These are phyloP conservation scores for Porpolomopsis calyptriformis DNA, from an alignment of 768 basidiomycete species.

Conservation along the genomic window DNA sequence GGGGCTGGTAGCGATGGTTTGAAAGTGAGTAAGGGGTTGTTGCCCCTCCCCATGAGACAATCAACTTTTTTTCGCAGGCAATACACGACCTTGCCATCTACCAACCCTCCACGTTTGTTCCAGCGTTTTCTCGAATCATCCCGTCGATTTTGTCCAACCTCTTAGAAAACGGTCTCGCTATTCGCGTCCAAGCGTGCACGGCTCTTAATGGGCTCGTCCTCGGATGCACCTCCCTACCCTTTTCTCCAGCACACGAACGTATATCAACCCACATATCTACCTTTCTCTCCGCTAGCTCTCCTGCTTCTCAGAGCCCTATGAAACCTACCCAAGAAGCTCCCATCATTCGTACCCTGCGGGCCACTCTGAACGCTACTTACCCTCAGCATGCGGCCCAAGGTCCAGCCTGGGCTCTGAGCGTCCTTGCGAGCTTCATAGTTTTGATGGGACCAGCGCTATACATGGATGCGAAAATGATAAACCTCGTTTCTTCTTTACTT, in stretches of 20 bases:
- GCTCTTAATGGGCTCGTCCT: slow-evolving; percentile 62
- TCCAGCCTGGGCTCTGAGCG: slow-evolving; percentile 66
- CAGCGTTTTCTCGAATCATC: slow-evolving; percentile 45
- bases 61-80: slow-evolving; percentile 37
- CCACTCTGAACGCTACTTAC: slow-evolving; percentile 44
- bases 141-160: slow-evolving; percentile 53
- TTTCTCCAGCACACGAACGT: slow-evolving; percentile 38
- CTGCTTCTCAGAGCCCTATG: slow-evolving; percentile 22
- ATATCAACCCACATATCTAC: slow-evolving; percentile 39
- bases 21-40: slow-evolving; percentile 37
- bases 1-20: slow-evolving; percentile 70
- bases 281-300: slow-evolving; percentile 36
- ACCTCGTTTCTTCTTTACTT: slow-evolving; percentile 40
- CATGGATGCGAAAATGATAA: slow-evolving; percentile 32
- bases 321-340: slow-evolving; percentile 29
- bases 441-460: slow-evolving; percentile 50
- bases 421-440: slow-evolving; percentile 54
- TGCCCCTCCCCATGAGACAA: slow-evolving; percentile 7
- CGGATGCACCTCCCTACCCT: slow-evolving; percentile 39
- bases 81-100: slow-evolving; percentile 58
- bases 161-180: slow-evolving; percentile 49
- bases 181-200: slow-evolving; percentile 65
- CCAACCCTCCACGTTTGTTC: slow-evolving; percentile 59
- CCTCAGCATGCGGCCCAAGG: slow-evolving; percentile 59
- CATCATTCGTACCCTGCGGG: slow-evolving; percentile 58